Evolutionary conservation across 1,139 yeast genomes (phyloP).

Genomic region (Pichia cactophila): DNA sequence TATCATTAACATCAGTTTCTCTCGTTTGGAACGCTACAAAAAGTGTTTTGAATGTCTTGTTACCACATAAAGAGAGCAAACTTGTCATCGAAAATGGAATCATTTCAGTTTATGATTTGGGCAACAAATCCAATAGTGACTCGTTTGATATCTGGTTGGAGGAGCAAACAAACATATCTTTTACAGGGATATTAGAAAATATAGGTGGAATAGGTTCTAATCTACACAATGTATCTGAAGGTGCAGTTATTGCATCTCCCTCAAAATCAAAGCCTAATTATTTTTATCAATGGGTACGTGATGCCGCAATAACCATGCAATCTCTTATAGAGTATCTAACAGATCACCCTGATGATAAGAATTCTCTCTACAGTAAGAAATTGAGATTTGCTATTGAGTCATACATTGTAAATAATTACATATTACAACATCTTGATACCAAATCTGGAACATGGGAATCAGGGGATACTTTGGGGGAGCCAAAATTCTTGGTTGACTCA

Average conservation of each 20-base stretch:
- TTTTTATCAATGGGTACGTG: slow-evolving; percentile 87
- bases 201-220: slow-evolving; percentile 45
- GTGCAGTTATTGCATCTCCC: slow-evolving; percentile 82
- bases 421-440: slow-evolving; percentile 59
- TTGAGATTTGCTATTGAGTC: slow-evolving; percentile 40
- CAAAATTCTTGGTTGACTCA: slow-evolving; percentile 68
- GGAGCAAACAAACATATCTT: slow-evolving; percentile 43
- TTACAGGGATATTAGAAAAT: slow-evolving; percentile 50
- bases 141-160: slow-evolving; percentile 53
- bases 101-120: slow-evolving; percentile 4
- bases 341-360: slow-evolving; percentile 29
- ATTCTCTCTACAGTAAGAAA: slow-evolving; percentile 25
- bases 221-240: slow-evolving; percentile 42
- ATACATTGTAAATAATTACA: slow-evolving; percentile 51
- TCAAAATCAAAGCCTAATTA: slow-evolving; percentile 64
- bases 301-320: slow-evolving; percentile 74
- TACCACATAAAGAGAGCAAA: not conserved
- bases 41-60: not conserved
- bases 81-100: slow-evolving; percentile 1
- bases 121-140: slow-evolving; percentile 11
- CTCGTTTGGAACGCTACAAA: not conserved
- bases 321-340: slow-evolving; percentile 51
- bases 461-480: slow-evolving; percentile 72
- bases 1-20: not conserved
- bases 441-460: slow-evolving; percentile 58